Evolutionary conservation across 495 filamentous ascomycete species (phyloP), one percentile per base, ranked within the genome.

Genomic region (Xylaria longipes): DNA sequence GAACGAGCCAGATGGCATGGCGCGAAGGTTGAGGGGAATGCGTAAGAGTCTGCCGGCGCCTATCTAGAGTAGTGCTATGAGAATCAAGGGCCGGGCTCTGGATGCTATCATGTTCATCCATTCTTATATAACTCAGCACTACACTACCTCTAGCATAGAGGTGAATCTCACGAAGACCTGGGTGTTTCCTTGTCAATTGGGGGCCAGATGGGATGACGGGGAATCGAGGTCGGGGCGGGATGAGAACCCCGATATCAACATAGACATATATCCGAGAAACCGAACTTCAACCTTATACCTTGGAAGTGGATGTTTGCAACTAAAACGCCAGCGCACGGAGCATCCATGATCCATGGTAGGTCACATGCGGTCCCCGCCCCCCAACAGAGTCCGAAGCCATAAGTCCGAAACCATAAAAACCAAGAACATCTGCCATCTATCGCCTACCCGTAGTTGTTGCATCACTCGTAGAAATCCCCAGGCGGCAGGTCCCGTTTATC

Each of bases 1-100:
- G 72, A 5, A 84, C 71, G 12, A 79, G 72, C 14, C 75, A 68
- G 46, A 84, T 79, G 3, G 70, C 69, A 57, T 57, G 43, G 39
- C 60, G 69, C 29, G 46, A 52, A 46, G 31, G 46, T 7, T 8
- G 46, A 31, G 33, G 35, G 17, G n/a, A n/a, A 58, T 9, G 15
- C 29, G 56, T 35, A 20, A 37, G 20, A n/a, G 20, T 37, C 57
- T 22, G 57, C 33, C 17, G 39, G 20, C 35, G 17, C 17, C 37
- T 57, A n/a, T 27, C 63, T 27, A 12, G 25, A 33, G 37, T 35
- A 27, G 54, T 8, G 11, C 35, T 37, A 57, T 20, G 29, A 50
- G 48, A 31, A 27, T 46, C 48, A 12, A 35, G 15, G 22, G 29
- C 20, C 22, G 57, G 9, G 31, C 15, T 48, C 29, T 52, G 46